phyloP scores from a whole-genome alignment of 345 rosid genomes.

The Brassica napus region DNA sequence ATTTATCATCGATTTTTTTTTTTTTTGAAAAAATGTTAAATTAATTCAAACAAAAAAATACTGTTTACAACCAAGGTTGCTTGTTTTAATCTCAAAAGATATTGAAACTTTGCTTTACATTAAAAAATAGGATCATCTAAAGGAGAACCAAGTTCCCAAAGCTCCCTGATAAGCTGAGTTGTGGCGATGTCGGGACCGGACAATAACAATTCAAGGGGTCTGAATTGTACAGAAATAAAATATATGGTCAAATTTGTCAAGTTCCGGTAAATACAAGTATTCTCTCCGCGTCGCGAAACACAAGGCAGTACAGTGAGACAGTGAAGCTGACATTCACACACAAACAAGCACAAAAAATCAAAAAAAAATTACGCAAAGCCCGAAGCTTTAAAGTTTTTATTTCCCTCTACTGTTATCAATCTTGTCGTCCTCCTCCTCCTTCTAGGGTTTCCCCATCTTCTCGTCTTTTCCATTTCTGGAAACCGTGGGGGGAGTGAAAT shows the following conservation, averaged over 20 bases:
- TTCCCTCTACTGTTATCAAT: conserved; percentile 24
- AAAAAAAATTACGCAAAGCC: background rate
- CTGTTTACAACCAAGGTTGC: too few species aligned
- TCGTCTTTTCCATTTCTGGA: conserved; percentile 23
- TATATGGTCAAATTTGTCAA: conserved; percentile 3
- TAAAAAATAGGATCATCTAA: too few species aligned
- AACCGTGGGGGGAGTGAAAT: conserved; percentile 1
- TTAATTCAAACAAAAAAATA: too few species aligned
- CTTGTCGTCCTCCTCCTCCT: background rate
- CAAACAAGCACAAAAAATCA: conserved; percentile 13
- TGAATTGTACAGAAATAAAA: background rate
- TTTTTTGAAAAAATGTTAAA: too few species aligned
- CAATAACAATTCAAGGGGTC: background rate
- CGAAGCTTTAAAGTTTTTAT: conserved; percentile 25
- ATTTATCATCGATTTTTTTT: too few species aligned
- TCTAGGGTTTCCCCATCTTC: conserved; percentile 38
- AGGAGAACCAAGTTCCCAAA: too few species aligned
- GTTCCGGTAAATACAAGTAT: conserved; percentile 15
- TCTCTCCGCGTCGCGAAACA: conserved; percentile 38
- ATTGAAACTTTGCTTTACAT: too few species aligned
- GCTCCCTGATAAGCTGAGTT: too few species aligned
- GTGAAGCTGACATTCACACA: conserved; percentile 33
- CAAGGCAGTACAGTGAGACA: conserved; percentile 32
- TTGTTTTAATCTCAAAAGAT: too few species aligned
- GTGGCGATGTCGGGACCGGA: background rate